phyloP scores from a whole-genome alignment of 1,284 basidiomycete genomes.

The Puccinia novopanici region DNA sequence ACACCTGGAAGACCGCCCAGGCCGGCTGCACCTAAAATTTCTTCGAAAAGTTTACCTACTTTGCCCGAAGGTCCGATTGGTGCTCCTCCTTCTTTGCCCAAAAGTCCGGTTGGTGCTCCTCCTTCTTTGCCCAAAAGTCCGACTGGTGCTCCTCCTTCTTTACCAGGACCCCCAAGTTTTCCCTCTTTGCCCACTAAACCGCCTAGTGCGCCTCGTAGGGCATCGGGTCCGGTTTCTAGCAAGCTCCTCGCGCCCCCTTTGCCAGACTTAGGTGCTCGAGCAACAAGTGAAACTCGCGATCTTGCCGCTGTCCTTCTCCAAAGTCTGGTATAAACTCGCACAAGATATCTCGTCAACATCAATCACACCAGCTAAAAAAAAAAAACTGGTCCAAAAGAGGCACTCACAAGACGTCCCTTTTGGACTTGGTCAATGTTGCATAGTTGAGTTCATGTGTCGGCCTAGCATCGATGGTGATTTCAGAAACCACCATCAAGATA shows the following conservation, averaged over 20 bases:
- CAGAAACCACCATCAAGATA: conserved; percentile 2
- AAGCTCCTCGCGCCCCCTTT: not conserved
- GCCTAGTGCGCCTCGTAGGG: not conserved
- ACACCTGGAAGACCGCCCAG: too few species aligned
- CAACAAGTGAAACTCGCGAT: not conserved
- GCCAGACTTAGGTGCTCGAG: not conserved
- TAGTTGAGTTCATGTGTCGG: not conserved
- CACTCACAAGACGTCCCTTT: conserved; percentile 12
- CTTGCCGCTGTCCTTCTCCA: not conserved
- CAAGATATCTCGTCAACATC: not conserved
- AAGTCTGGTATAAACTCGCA: not conserved
- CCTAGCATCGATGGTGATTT: conserved; percentile 7
- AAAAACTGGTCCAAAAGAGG: not conserved
- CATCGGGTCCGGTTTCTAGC: not conserved
- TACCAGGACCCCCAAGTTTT: not conserved
- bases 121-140: not conserved
- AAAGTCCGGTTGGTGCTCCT: not conserved
- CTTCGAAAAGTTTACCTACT: not conserved
- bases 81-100: not conserved
- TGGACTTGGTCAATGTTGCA: not conserved
- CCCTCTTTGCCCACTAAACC: too few species aligned
- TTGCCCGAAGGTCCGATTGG: not conserved
- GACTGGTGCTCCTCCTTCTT: not conserved
- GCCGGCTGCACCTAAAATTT: not conserved
- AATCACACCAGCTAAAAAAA: not conserved